Conservation (phyloP, 768 basidiomycete genomes). For the Daedaleopsis nitida region DNA sequence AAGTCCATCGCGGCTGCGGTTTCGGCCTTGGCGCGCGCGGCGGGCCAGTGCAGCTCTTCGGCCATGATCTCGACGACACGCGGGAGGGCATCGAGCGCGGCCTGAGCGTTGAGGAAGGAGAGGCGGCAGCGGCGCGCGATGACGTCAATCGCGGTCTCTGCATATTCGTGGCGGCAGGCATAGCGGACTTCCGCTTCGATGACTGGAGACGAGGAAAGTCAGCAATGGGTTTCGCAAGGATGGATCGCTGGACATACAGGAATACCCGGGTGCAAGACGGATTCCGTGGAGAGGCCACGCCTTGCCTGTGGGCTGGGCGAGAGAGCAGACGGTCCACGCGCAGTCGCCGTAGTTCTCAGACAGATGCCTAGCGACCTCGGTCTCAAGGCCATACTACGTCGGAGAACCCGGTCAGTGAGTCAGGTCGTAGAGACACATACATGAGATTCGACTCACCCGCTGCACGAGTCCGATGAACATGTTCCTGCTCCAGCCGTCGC, state of each 20-base stretch:
- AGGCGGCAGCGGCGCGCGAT: slow-evolving; percentile 92
- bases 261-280: slow-evolving; percentile 69
- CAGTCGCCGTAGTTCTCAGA: slow-evolving; percentile 95
- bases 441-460: slow-evolving; percentile 55
- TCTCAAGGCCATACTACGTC: slow-evolving; percentile 80
- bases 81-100: slow-evolving; percentile 82
- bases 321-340: slow-evolving; percentile 90
- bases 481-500: slow-evolving; percentile 91
- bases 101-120: slow-evolving; percentile 89
- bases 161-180: slow-evolving; percentile 88
- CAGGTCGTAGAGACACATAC: not conserved
- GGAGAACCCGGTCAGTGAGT: not conserved
- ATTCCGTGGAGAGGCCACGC: slow-evolving; percentile 88
- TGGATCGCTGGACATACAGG: slow-evolving; percentile 52
- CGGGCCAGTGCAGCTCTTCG: slow-evolving; percentile 79
- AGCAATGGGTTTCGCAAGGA: not conserved
- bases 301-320: slow-evolving; percentile 75
- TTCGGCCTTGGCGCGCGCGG: slow-evolving; percentile 58
- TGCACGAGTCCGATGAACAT: slow-evolving; percentile 98
- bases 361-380: slow-evolving; percentile 91
- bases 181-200: slow-evolving; percentile 94
- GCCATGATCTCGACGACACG: slow-evolving; percentile 91
- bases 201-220: slow-evolving; percentile 42
- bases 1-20: slow-evolving; percentile 61
- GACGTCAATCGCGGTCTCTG: slow-evolving; percentile 88